Base-by-base conservation (phyloP, 768 basidiomycete genomes). In the Tylopilus sp. region DNA sequence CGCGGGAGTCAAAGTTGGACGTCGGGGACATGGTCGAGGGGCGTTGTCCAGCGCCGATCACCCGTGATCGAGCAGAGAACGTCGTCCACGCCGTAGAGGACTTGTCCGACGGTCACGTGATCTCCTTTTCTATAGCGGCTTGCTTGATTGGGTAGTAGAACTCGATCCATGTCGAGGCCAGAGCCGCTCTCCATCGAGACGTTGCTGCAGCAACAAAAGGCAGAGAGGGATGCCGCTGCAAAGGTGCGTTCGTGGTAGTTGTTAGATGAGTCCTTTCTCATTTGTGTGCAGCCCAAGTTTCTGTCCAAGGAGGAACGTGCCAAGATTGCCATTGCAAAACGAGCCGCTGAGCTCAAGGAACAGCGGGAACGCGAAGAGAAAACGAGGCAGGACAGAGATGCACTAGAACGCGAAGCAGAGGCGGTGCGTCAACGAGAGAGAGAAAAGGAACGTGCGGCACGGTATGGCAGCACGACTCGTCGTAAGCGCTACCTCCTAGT, bases 281-380 rank as follows among this genome's bases (percentile, higher is more conserved):
- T 44, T 40, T 11, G 43, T 55, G 25, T 46, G 26, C 70, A 98
- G 94, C 95, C 95, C 31, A 95, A 84, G 70, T 98, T 98, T 74
- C 76, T 98, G 13, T 82, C 90, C 3, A 98, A 91, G 71, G 91
- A 94, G 57, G 90, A 97, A 62, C 83, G 95, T 44, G 91, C 91
- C 17, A 82, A 83, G 63, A 71, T 97, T 31, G 95, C 95, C 3
- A 88, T 98, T 53, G 84, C 86, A 15, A 89, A 91, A 60, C 85
- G 95, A 13, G 80, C 85, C 18, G 80, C 87, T 52, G 95, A 98
- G 65, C 86, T 98, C 36, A 79, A 74, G 45, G 82, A 82, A 40
- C 80, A 91, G 62, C 83, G 77, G 53, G 82, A 80, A 48, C 79
- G 75, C 44, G 85, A 86, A 18, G 87, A 91, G 41, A 71, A 71